phyloP scores from a whole-genome alignment of 202 grass and related monocot species.

The Schoenoplectus tabernaemontani region DNA sequence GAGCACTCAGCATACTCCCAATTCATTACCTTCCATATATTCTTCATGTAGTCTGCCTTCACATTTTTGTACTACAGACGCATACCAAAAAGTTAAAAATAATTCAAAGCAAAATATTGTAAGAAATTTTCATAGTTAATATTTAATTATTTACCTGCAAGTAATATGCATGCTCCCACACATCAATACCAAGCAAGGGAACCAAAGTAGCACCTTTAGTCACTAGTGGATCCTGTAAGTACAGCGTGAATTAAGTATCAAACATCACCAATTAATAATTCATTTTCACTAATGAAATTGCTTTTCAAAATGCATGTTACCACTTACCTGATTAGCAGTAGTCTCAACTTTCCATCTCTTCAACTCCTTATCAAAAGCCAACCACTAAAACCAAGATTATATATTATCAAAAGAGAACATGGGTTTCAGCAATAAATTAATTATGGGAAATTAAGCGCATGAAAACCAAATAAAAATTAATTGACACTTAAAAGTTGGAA shows the following conservation, averaged over 20 bases:
- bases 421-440: background rate
- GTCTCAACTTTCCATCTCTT: slow-evolving; percentile 35
- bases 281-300: background rate
- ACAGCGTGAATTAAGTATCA: background rate
- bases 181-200: slow-evolving; percentile 43
- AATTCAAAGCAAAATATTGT: background rate
- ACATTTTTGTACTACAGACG: slow-evolving; percentile 86
- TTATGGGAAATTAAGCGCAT: background rate
- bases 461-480: background rate
- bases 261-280: background rate
- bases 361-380: slow-evolving; percentile 35
- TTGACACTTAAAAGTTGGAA: slow-evolving; percentile 7
- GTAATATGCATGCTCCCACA: slow-evolving; percentile 48
- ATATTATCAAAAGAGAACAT: background rate
- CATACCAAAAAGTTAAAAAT: background rate
- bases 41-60: slow-evolving; percentile 71
- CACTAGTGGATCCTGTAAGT: slow-evolving; percentile 34
- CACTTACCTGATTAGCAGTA: slow-evolving; percentile 40
- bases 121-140: background rate
- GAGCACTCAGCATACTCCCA: slow-evolving; percentile 77
- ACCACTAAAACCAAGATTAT: slow-evolving; percentile 43
- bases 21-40: slow-evolving; percentile 89
- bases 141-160: background rate
- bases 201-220: slow-evolving; percentile 32
- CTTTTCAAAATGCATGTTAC: background rate